A percentile compares a stretch with the other conserved stretches of the same genome.
These are phyloP conservation scores for Marsdenia floribunda DNA, from an alignment of 257 asterid genomes.

Conservation along the genomic window DNA sequence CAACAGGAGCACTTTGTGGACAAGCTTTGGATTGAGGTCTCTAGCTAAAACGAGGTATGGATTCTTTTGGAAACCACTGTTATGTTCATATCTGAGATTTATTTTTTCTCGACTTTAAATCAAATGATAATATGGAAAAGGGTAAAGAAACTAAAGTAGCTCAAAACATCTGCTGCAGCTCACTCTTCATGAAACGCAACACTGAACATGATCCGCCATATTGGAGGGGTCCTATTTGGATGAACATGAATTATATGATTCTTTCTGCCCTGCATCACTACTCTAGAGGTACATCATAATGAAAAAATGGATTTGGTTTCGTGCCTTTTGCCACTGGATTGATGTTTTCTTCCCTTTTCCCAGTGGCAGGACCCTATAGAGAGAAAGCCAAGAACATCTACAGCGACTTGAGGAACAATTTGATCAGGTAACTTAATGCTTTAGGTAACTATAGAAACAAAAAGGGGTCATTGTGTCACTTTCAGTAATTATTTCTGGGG, in stretches of 20 bases:
- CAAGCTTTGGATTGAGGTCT: constrained; percentile 86
- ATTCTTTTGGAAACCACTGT: background rate
- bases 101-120: background rate
- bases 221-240: constrained; percentile 99
- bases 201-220: constrained; percentile 96
- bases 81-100: background rate
- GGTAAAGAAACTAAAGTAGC: background rate
- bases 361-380: constrained; percentile 81
- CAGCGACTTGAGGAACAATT: constrained; percentile 70
- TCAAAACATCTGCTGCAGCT: constrained; percentile 33
- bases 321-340: background rate
- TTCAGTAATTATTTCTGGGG: background rate
- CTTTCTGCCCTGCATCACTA: constrained; percentile 82
- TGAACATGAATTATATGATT: constrained; percentile 91
- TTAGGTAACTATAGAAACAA: background rate
- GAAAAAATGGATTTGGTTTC: background rate
- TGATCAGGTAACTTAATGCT: constrained; percentile 56
- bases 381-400: constrained; percentile 66
- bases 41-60: constrained; percentile 80
- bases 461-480: background rate
- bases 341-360: constrained; percentile 15
- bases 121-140: background rate
- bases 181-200: constrained; percentile 88
- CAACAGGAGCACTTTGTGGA: constrained; percentile 75
- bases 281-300: constrained; percentile 52